A percentile compares a stretch with the other conserved stretches of the same genome.
Evolutionary conservation across 2,329 filamentous ascomycete genomes (phyloP).

Genomic region (Penicillium occitanis): DNA sequence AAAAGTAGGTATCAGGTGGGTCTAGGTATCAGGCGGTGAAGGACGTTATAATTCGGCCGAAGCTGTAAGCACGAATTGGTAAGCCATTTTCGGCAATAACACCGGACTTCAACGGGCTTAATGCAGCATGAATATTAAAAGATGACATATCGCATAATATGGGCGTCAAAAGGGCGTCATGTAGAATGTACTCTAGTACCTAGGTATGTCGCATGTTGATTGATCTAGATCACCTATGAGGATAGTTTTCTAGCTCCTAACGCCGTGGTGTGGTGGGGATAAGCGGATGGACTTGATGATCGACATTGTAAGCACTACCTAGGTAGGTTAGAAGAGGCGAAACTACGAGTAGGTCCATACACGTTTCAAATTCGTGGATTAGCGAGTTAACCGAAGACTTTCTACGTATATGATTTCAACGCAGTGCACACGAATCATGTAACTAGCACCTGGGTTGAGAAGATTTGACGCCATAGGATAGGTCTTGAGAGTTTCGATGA

Average conservation of each 20-base stretch:
- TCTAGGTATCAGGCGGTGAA: too few species aligned
- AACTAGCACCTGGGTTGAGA: background rate
- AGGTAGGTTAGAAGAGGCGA: background rate
- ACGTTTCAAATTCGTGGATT: background rate
- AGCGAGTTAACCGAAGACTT: background rate
- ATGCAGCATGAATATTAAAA: background rate
- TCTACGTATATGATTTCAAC: background rate
- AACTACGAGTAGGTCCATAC: background rate
- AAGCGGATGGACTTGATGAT: background rate
- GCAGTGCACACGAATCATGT: background rate
- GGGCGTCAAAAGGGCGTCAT: background rate
- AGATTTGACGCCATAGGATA: background rate
- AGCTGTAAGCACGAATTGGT: background rate
- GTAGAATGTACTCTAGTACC: background rate
- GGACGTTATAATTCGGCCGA: background rate
- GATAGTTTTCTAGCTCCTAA: background rate
- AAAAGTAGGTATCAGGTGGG: too few species aligned
- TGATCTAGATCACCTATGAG: background rate
- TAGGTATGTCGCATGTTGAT: background rate
- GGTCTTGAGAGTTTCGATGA: background rate
- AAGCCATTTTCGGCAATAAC: background rate
- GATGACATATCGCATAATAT: conserved; percentile 3
- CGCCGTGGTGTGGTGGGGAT: background rate
- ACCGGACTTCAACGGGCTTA: background rate
- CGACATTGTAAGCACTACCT: background rate